phyloP scores from a whole-genome alignment of 169 alveolate species.

The Plasmodium gallinaceum region DNA sequence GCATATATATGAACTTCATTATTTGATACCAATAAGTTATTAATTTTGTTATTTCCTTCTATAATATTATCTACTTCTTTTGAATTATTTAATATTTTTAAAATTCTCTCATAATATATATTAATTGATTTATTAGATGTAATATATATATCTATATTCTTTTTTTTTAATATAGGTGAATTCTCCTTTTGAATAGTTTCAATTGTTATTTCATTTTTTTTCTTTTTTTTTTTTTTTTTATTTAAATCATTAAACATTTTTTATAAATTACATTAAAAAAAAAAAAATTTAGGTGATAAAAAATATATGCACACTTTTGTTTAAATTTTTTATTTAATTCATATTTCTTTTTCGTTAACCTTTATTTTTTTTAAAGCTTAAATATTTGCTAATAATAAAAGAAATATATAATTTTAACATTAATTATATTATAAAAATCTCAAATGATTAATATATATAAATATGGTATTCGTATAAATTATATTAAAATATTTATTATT shows the following conservation, averaged over 20 bases:
- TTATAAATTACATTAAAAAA: too few species aligned
- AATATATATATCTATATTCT: slow-evolving; percentile 37
- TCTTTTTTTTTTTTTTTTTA: slow-evolving; percentile 16
- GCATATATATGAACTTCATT: slow-evolving; percentile 31
- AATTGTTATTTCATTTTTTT: slow-evolving; percentile 12
- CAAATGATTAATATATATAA: too few species aligned
- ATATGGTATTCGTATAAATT: too few species aligned
- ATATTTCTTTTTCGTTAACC: too few species aligned
- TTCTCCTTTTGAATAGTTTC: slow-evolving; percentile 54
- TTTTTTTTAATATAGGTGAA: slow-evolving; percentile 18
- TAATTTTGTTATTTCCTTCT: slow-evolving; percentile 34
- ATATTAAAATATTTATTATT: too few species aligned
- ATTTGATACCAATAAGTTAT: not conserved
- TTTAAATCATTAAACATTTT: not conserved
- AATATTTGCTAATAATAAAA: too few species aligned
- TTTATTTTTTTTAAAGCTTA: too few species aligned
- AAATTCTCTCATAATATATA: slow-evolving; percentile 20
- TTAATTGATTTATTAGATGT: slow-evolving; percentile 24
- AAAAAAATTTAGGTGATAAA: too few species aligned
- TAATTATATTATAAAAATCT: too few species aligned
- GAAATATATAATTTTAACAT: too few species aligned
- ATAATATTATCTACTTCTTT: slow-evolving; percentile 25
- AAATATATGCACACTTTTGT: too few species aligned
- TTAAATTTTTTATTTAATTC: too few species aligned
- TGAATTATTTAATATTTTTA: slow-evolving; percentile 20